phyloP scores from a whole-genome alignment of 306 rosid species.

The Elaeagnus macrophylla region DNA sequence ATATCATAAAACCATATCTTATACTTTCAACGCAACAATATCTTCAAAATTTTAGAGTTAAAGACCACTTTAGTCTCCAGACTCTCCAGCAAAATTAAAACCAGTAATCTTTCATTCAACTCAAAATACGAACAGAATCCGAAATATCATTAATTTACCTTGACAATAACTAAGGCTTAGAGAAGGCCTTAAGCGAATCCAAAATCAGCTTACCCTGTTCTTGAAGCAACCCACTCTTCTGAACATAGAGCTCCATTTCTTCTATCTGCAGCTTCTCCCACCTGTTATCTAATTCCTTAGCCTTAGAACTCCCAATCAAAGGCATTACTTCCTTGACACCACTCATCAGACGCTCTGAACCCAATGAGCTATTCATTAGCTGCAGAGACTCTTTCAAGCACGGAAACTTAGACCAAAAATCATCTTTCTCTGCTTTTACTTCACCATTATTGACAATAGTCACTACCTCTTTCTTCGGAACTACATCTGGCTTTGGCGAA shows the following conservation, averaged over 20 bases:
- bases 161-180: conserved; percentile 5
- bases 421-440: conserved; percentile 2
- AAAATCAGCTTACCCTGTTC: conserved; percentile 23
- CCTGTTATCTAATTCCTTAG: conserved; percentile 27
- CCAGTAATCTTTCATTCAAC: neutral
- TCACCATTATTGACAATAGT: conserved; percentile 3
- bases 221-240: conserved; percentile 26
- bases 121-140: conserved; percentile 10
- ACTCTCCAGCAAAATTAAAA: no score
- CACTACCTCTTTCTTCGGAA: conserved; percentile 4
- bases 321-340: conserved; percentile 18
- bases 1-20: no score
- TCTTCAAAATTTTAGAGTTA: no score
- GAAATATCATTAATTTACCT: conserved; percentile 2
- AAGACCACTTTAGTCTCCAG: no score
- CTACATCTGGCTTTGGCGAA: no score
- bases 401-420: conserved; percentile 16
- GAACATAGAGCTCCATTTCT: conserved; percentile 24
- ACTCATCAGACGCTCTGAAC: conserved; percentile 5
- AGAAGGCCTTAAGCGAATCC: conserved; percentile 14
- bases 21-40: no score
- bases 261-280: conserved; percentile 27
- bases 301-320: conserved; percentile 24
- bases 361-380: conserved; percentile 1
- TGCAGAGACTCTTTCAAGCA: conserved; percentile 17